Evolutionary conservation across 139 green algal species (phyloP), one percentile per base, ranked within the genome.

Genomic region (Chlorella ohadii): DNA sequence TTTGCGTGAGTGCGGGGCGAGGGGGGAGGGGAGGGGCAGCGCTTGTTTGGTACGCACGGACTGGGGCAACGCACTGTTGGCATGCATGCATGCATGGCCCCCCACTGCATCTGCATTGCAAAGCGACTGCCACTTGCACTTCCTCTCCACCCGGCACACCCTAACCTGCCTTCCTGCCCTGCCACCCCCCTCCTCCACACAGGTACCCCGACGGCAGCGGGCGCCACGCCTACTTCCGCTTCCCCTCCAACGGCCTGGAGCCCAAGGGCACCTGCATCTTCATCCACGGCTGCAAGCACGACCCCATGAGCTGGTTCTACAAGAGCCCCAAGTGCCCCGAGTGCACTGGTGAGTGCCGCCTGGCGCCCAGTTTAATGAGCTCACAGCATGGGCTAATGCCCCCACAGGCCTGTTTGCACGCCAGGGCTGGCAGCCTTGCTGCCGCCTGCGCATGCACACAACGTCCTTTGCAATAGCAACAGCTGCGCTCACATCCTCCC

Each of bases 201-300:
- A 82, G 76, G 3, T 82, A 82, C 76, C 64, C 36, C 2, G 76
- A 82, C 38, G 76, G 76, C 57, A 71, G 57, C 55, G 75, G 75
- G 51, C 76, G 76, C 27, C 36, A 59, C 33, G 70, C 70, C 16
- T 47, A 59, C 27, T 82, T 61, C 36, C 76, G 76, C 36, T 36
- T 82, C 23, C 76, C 76, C 76, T 23, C 51, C 15, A 38, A 36
- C 33, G 55, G 20, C 6, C n/a, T 59, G 19, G 13, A 39, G 1
- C 66, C 68, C 38, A 57, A 36, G 36, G 68, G 68, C 38, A 76
- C 68, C 38, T 76, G 68, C 68, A 76, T 76, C 68, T 76, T 76
- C 31, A 22, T 76, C 3, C 68, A 76, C 38, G 68, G 68, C 68
- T 76, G 68, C 68, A 57, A 76, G 38, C 68, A 76, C 68, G 68